phyloP scores from a whole-genome alignment of 345 rosid genomes.

The Euphorbia tirucalli region DNA sequence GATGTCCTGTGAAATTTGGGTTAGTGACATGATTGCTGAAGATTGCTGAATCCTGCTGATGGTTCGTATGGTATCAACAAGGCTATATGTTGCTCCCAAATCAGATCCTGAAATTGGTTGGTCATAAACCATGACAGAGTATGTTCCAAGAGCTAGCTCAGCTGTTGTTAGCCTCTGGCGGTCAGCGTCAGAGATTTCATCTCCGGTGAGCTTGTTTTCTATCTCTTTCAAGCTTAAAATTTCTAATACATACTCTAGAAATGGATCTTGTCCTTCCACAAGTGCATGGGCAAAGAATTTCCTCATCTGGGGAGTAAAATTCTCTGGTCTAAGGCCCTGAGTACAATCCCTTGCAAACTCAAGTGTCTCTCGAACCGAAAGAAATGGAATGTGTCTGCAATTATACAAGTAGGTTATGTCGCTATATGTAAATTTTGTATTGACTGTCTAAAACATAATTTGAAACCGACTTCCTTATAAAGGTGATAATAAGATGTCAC shows the following conservation, averaged over 20 bases:
- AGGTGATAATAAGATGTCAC: too few species aligned
- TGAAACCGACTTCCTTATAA: too few species aligned
- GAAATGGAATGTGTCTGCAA: conserved; percentile 34
- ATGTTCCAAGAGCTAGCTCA: conserved; percentile 31
- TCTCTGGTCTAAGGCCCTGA: conserved; percentile 36
- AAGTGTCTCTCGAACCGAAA: conserved; percentile 34
- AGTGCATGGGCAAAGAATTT: conserved; percentile 42
- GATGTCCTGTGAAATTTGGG: conserved; percentile 29
- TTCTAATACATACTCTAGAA: conserved; percentile 33
- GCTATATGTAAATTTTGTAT: too few species aligned
- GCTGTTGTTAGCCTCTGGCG: conserved; percentile 38
- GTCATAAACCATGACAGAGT: conserved; percentile 35
- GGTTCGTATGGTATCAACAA: conserved; percentile 31
- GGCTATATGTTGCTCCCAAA: conserved; percentile 27
- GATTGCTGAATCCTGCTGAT: conserved; percentile 38
- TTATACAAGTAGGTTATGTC: background rate
- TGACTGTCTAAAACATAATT: too few species aligned
- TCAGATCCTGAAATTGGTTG: conserved; percentile 33
- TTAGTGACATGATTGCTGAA: conserved; percentile 29
- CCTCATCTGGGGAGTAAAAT: conserved; percentile 39
- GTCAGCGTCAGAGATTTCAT: conserved; percentile 29
- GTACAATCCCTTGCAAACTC: conserved; percentile 44
- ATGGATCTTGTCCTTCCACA: conserved; percentile 40
- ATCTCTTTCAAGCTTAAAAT: conserved; percentile 30
- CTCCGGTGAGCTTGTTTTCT: conserved; percentile 28